Evolutionary conservation across 495 filamentous ascomycete species (phyloP).

Genomic region (Bacidia rubella): DNA sequence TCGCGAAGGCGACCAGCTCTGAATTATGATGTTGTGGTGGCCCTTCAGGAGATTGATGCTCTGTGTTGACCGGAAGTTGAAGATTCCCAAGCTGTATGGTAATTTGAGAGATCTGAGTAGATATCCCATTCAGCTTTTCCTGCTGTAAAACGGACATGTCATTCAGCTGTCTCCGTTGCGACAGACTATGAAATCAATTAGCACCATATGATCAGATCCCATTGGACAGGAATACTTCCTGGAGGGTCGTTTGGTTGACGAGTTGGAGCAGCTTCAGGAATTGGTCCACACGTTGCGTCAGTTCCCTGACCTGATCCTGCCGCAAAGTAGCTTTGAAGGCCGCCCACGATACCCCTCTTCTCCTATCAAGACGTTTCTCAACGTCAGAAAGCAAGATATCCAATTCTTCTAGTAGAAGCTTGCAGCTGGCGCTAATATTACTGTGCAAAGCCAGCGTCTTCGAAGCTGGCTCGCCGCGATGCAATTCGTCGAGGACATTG

Average conservation of each 20-base stretch:
- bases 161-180: too few relatives aligned
- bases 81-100: too few relatives aligned
- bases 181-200: too few relatives aligned
- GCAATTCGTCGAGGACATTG: background rate
- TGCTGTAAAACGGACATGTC: too few relatives aligned
- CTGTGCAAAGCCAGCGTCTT: too few relatives aligned
- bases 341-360: background rate
- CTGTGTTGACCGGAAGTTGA: too few relatives aligned
- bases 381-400: background rate
- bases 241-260: background rate
- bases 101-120: too few relatives aligned
- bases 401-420: background rate
- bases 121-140: too few relatives aligned
- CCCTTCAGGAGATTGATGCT: too few relatives aligned
- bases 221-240: background rate
- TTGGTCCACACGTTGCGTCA: background rate
- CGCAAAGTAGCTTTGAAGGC: background rate
- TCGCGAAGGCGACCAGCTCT: too few relatives aligned
- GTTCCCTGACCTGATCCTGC: background rate
- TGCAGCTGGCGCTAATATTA: background rate
- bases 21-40: too few relatives aligned
- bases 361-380: background rate
- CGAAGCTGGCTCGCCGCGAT: background rate
- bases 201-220: too few relatives aligned
- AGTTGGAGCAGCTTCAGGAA: background rate